Evolutionary conservation across 2,329 filamentous ascomycete species (phyloP).

Genomic region (Alternaria atra): DNA sequence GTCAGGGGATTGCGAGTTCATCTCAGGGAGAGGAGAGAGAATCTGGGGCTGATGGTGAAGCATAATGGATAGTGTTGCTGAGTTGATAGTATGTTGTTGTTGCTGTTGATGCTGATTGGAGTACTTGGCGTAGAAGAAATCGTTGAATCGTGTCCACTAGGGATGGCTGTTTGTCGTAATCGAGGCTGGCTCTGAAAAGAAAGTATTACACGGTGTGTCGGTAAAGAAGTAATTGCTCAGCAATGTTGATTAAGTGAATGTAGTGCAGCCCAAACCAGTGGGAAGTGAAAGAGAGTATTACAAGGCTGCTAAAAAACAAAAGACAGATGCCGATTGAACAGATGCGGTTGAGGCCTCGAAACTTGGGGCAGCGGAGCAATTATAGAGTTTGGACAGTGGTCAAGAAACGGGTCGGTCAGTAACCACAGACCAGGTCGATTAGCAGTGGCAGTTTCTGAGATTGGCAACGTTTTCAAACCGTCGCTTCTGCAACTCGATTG

Average conservation of each 20-base stretch:
- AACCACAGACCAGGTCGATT: constrained; percentile 48
- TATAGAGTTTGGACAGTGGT: constrained; percentile 46
- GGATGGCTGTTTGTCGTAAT: constrained; percentile 59
- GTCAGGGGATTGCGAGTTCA: constrained; percentile 42
- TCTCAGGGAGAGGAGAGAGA: constrained; percentile 50
- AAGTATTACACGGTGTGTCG: constrained; percentile 47
- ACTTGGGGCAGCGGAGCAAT: constrained; percentile 47
- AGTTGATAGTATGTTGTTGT: constrained; percentile 2
- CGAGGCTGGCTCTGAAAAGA: constrained; percentile 51
- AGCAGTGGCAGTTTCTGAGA: constrained; percentile 51
- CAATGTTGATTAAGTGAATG: constrained; percentile 54
- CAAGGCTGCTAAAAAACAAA: constrained; percentile 53
- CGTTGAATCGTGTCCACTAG: constrained; percentile 38
- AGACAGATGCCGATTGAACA: constrained; percentile 51
- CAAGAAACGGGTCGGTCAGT: constrained; percentile 41
- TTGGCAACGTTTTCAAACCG: constrained; percentile 55
- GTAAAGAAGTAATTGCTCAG: constrained; percentile 28
- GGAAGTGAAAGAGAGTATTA: constrained; percentile 60
- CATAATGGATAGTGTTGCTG: constrained; percentile 33
- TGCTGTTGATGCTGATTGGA: constrained; percentile 36
- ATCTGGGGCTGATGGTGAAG: constrained; percentile 52
- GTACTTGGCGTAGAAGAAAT: constrained; percentile 16
- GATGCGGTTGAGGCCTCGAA: constrained; percentile 50
- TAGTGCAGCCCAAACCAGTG: constrained; percentile 64
- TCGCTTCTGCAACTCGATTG: constrained; percentile 46